Evolutionary conservation across 164 flowering plant genomes (phyloP), one percentile per base, ranked within the genome.

Genomic region (Magnolia officinalis): DNA sequence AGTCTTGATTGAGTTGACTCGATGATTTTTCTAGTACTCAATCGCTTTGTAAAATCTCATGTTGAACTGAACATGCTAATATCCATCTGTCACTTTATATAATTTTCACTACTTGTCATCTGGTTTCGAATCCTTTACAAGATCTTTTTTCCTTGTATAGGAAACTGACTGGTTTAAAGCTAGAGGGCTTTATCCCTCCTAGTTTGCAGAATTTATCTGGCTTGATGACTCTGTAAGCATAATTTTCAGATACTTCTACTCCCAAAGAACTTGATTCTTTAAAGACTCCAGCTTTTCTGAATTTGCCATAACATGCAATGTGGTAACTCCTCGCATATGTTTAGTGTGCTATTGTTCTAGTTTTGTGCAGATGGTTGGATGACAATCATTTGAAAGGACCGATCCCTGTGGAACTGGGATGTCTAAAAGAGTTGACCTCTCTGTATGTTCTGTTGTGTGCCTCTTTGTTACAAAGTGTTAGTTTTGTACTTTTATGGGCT

Each of bases 191-290:
- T 4, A 31, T 37, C 20, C 50, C 50, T 29, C 19, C 23, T 6
- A 69, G 50, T 29, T 29, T 69, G 19, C 21, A 72, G 74, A 23
- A 51, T n/a, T 72, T 72, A 21, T 23, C 74, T 21, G 51, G 63
- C 29, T 72, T 69, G 71, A 8, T 29, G 71, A 37, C 74, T 55
- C 7, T 67, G 71, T 67, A 75, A 24, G 2, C 71, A 29, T 69
- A 26, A 29, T 37, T 69, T 69, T 37, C 18, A 69, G 71, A 69
- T 69, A 16, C 13, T 69, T 37, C 6, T 37, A 26, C 71, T 69
- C 20, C 26, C n/a, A 37, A 26, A 66, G 37, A 66, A 18, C 45
- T 2, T 55, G 4, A 16, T 55, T 55, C 71, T 37, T 68, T 37
- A 19, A 19, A 21, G 9, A 68, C 71, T 37, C 2, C 61, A 55